Evolutionary conservation across 306 rosid genomes (phyloP).

Genomic region (Nissolia schottii): DNA sequence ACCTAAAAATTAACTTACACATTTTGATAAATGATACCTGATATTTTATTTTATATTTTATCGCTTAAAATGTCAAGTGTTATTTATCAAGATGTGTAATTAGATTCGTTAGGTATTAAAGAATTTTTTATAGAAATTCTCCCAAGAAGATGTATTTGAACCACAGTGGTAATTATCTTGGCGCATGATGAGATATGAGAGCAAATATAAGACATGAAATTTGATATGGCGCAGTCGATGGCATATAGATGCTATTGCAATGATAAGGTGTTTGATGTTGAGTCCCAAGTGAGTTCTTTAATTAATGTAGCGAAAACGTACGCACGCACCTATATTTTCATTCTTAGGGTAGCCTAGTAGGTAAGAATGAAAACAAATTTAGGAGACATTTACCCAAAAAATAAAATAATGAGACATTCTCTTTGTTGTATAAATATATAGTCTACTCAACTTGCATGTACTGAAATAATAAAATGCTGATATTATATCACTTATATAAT

Average conservation of each 20-base stretch:
- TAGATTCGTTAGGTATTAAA: too few relatives aligned
- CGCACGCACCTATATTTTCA: neutral
- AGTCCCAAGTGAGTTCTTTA: neutral
- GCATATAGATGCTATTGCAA: slow-evolving; percentile 3
- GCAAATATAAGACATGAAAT: slow-evolving; percentile 8
- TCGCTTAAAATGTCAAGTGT: too few relatives aligned
- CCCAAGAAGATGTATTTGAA: neutral
- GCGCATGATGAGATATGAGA: neutral
- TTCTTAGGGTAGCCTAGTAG: neutral
- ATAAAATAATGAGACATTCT: neutral
- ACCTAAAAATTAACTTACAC: too few relatives aligned
- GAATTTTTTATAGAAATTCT: too few relatives aligned
- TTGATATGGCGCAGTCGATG: neutral
- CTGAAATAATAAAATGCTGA: too few relatives aligned
- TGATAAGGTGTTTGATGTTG: slow-evolving; percentile 22
- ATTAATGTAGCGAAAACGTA: neutral
- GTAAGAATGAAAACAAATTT: neutral
- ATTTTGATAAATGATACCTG: too few relatives aligned
- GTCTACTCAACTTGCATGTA: neutral
- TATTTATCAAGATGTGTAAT: too few relatives aligned
- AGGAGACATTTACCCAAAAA: too few relatives aligned
- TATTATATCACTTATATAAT: too few relatives aligned
- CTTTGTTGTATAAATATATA: neutral
- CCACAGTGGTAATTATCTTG: neutral
- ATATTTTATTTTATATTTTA: too few relatives aligned